Evolutionary conservation across 306 rosid genomes (phyloP), one percentile per base, ranked within the genome.

Genomic region (Cajanus cajan): DNA sequence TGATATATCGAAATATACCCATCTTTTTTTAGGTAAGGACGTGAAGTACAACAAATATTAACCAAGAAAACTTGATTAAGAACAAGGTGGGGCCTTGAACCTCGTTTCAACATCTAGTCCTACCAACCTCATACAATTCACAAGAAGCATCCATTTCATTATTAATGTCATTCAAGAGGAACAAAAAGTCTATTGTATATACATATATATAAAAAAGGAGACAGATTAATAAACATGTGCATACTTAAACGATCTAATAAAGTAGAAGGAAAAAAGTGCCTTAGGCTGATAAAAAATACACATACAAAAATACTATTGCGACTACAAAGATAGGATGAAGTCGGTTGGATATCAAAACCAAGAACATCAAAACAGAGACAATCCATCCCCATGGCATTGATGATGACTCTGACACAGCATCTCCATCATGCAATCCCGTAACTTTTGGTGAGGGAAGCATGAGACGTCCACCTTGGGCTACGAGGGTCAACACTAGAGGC

Each of bases 291-390:
- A 76, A 28, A 0, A 82, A 24, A 61, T 76, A 82, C n/a, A 76
- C 45, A 52, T 61, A 76, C 0, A 82, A 0, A 18, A 50, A 69
- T 0, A 69, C 82, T 12, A 76, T 8, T 76, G 73, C 78, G 50
- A 62, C 8, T 4, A 82, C 82, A 50, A 82, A 76, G 24, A 69
- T 3, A 8, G 76, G 82, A 54, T 59, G 85, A 50, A 77, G 82
- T 9, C 50, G 19, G 31, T 82, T 13, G 11, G 73, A 76, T 54
- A 76, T 57, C 44, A 68, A 70, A 70, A 70, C 36, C 74, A 82
- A 76, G 51, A 82, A 74, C 47, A 76, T 31, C 10, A 77, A 1
- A 69, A 39, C 68, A 3, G 71, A 47, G 37, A 65, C 74, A 61
- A 72, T 22, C 39, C 65, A 68, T 7, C 22, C 43, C 68, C 68